Evolutionary conservation across 177 flowering plant genomes (phyloP).

Genomic region (Vitis hybrid): DNA sequence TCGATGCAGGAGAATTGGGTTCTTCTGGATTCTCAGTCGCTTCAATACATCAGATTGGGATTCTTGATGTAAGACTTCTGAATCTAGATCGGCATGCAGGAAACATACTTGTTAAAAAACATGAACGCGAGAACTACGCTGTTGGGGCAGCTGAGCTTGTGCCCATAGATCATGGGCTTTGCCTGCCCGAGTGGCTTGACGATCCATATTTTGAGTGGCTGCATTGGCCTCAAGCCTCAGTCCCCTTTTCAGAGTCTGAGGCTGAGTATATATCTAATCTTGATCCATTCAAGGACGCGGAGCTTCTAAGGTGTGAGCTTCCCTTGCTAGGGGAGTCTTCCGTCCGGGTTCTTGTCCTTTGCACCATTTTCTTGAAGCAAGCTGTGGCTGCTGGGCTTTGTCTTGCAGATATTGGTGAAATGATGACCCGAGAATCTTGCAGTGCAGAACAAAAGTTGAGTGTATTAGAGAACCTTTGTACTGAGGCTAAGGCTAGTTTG

Average conservation of each 20-base stretch:
- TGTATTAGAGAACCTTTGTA: conserved; percentile 51
- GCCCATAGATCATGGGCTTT: conserved; percentile 89
- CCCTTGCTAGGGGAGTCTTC: conserved; percentile 64
- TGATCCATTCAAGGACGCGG: conserved; percentile 66
- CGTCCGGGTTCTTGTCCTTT: conserved; percentile 57
- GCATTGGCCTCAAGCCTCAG: conserved; percentile 88
- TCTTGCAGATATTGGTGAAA: conserved; percentile 71
- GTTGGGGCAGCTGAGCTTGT: conserved; percentile 59
- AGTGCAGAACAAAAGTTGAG: conserved; percentile 55
- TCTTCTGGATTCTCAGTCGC: conserved; percentile 67
- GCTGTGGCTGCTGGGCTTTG: conserved; percentile 67
- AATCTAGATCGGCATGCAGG: conserved; percentile 91
- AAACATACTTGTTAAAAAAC: conserved; percentile 63
- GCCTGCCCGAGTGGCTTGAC: conserved; percentile 79
- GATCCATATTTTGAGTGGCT: conserved; percentile 96
- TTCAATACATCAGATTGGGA: conserved; percentile 74
- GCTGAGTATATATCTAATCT: conserved; percentile 61
- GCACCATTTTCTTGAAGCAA: conserved; percentile 68
- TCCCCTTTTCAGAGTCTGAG: conserved; percentile 78
- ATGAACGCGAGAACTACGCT: conserved; percentile 19
- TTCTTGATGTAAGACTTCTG: conserved; percentile 64
- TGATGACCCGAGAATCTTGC: conserved; percentile 70
- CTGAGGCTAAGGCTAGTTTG: conserved; percentile 39
- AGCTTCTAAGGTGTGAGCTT: conserved; percentile 52
- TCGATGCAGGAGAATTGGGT: conserved; percentile 83